These are phyloP conservation scores for Claviceps fusiformis DNA, from an alignment of 2,329 filamentous ascomycete species.

Conservation along the genomic window DNA sequence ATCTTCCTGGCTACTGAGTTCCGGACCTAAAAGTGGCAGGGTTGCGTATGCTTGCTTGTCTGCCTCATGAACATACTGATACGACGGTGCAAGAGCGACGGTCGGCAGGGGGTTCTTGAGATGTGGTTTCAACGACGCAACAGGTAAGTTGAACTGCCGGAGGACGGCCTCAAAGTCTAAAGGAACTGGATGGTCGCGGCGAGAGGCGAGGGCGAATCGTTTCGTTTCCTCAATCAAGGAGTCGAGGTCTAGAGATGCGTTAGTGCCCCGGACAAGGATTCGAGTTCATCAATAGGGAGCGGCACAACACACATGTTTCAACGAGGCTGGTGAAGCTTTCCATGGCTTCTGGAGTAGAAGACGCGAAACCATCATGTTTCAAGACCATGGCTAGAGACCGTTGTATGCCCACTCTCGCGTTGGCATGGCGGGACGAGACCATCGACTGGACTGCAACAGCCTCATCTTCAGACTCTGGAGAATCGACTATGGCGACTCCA, in stretches of 20 bases:
- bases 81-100: conserved; percentile 24
- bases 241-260: conserved; percentile 28
- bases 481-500: not conserved
- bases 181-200: conserved; percentile 40
- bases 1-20: conserved; percentile 44
- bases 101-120: conserved; percentile 37
- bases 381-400: conserved; percentile 43
- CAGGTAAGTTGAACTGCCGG: conserved; percentile 35
- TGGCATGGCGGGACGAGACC: conserved; percentile 18
- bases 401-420: conserved; percentile 28
- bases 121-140: conserved; percentile 40
- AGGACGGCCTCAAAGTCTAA: conserved; percentile 43
- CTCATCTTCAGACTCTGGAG: conserved; percentile 7
- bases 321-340: conserved; percentile 42
- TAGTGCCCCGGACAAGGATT: conserved; percentile 5
- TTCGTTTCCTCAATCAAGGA: conserved; percentile 36
- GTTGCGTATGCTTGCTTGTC: conserved; percentile 27
- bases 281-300: not conserved
- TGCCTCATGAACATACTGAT: conserved; percentile 22
- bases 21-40: conserved; percentile 34
- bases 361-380: conserved; percentile 44
- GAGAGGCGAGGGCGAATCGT: conserved; percentile 31
- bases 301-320: conserved; percentile 38
- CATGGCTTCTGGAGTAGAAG: conserved; percentile 40
- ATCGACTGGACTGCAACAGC: conserved; percentile 10